Base-by-base conservation (phyloP, 768 basidiomycete species). In the Hemileccinum rubropunctum region DNA sequence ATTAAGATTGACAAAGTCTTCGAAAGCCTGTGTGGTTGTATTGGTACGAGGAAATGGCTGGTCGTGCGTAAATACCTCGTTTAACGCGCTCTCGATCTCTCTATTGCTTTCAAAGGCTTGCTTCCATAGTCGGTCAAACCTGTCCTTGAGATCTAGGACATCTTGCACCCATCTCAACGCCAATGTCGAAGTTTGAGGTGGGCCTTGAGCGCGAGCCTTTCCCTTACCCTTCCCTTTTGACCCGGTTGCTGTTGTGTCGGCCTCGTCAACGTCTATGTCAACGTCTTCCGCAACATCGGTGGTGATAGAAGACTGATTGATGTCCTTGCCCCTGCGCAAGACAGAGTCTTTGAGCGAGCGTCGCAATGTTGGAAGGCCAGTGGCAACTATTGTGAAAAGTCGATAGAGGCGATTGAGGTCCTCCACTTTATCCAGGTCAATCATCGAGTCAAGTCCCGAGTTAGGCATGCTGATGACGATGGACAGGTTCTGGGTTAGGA, bases 91-190 rank as follows among this genome's bases (percentile, higher is more conserved):
- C 68, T 95, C 93, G 4, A 98, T 57, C 3, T 84, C 83, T 49
- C 84, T 80, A 65, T 97, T 88, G 34, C 71, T 76, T 26, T 72
- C 73, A 64, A 95, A 93, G 1, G 90, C 82, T 27, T 75, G 66
- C 40, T 71, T 77, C 82, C 91, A 87, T 3, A 95, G 62, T 18
- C 60, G 59, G 58, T 98, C 92, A 62, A 97, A 92, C 62, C 81
- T 89, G 69, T 98, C 94, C 69, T 98, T 98, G 48, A 98, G 74
- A 52, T 86, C 83, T 12, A 99, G 74, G 14, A 97, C 87, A 57
- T 87, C 84, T 65, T 95, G 86, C 0, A 98, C 95, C 97, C 97
- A 99, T 64, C 82, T 84, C 47, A 95, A 71, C 5, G 95, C 97
- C 26, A 80, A 60, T 12, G 71, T 65, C 18, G 84, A 68, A 0